Conservation (phyloP, 2,329 filamentous ascomycete genomes). For the Alternaria rosae region DNA sequence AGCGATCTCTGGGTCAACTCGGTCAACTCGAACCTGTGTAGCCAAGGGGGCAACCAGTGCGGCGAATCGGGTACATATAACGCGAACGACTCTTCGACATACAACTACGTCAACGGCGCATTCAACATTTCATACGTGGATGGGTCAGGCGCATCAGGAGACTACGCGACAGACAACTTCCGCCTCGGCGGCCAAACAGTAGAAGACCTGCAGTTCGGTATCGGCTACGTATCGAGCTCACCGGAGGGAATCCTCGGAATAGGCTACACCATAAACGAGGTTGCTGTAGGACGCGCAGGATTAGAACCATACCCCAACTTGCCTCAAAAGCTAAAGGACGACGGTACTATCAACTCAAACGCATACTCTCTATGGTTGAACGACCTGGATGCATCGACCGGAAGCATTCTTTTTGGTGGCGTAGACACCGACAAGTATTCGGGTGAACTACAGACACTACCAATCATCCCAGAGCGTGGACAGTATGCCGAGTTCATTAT, state of each 20-base stretch:
- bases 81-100: slow-evolving; percentile 77
- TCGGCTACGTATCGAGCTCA: slow-evolving; percentile 70
- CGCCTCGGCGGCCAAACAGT: slow-evolving; percentile 64
- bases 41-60: slow-evolving; percentile 60
- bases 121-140: slow-evolving; percentile 93
- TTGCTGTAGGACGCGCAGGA: slow-evolving; percentile 67
- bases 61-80: slow-evolving; percentile 69
- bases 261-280: slow-evolving; percentile 82
- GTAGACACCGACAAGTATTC: slow-evolving; percentile 77
- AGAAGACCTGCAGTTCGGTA: slow-evolving; percentile 71
- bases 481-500: slow-evolving; percentile 63
- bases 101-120: slow-evolving; percentile 72
- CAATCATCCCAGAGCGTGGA: slow-evolving; percentile 60
- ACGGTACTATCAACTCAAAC: slow-evolving; percentile 67
- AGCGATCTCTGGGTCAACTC: slow-evolving; percentile 74
- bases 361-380: slow-evolving; percentile 74
- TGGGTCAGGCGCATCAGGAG: slow-evolving; percentile 76
- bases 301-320: slow-evolving; percentile 65
- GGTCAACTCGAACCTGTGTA: slow-evolving; percentile 67
- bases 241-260: slow-evolving; percentile 81
- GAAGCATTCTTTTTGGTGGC: slow-evolving; percentile 80
- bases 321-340: slow-evolving; percentile 68
- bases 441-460: slow-evolving; percentile 68
- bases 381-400: slow-evolving; percentile 67
- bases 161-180: slow-evolving; percentile 81